Percentiles rank a stretch among this genome's conserved stretches.
These are phyloP conservation scores for Borovskyia barvae DNA, from an alignment of 208 protist genomes.

Conservation along the genomic window DNA sequence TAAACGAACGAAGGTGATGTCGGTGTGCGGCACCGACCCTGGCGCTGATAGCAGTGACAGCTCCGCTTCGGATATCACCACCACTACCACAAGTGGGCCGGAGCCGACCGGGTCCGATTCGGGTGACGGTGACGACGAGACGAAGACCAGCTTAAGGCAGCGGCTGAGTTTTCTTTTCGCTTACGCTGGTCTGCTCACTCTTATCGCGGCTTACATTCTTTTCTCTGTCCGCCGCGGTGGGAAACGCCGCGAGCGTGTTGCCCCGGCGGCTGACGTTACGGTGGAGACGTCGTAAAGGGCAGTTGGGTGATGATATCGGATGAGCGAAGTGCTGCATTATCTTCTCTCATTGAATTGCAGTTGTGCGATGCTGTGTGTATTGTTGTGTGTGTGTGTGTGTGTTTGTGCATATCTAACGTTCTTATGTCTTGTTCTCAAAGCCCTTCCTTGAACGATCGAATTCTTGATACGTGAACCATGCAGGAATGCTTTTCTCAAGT, in stretches of 20 bases:
- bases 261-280: slow-evolving; percentile 14
- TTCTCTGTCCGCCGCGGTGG: slow-evolving; percentile 24
- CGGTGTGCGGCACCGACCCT: slow-evolving; percentile 7
- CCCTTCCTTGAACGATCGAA: no score
- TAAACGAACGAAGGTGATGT: slow-evolving; percentile 14
- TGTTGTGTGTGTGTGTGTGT: slow-evolving; percentile 25
- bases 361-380: background rate
- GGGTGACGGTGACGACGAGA: background rate
- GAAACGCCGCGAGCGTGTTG: background rate
- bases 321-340: slow-evolving; percentile 1
- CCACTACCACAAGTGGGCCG: background rate
- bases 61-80: slow-evolving; percentile 13
- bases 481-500: background rate
- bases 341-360: slow-evolving; percentile 3
- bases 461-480: background rate
- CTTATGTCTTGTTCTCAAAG: no score
- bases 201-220: slow-evolving; percentile 30
- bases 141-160: slow-evolving; percentile 10
- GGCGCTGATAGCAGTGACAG: slow-evolving; percentile 24
- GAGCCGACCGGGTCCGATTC: background rate
- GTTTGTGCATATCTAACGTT: no score
- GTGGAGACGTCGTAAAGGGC: slow-evolving; percentile 12
- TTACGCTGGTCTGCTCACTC: slow-evolving; percentile 37
- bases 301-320: no score
- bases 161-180: slow-evolving; percentile 25